Percentiles rank a stretch among this genome's conserved stretches.
phyloP scores from a whole-genome alignment of 176 grass and related monocot species.

The Carex kokanica region DNA sequence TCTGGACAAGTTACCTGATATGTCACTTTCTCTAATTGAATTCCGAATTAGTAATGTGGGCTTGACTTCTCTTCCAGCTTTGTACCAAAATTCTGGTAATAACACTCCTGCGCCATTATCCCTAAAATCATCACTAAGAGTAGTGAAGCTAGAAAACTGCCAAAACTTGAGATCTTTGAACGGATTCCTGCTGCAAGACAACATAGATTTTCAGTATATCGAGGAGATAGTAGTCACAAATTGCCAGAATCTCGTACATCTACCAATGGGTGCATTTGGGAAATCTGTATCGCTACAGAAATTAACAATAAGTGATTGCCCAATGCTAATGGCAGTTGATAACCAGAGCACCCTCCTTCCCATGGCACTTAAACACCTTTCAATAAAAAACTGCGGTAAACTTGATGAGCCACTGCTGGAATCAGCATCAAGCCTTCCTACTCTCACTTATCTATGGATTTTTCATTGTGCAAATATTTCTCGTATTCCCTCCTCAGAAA shows the following conservation, averaged over 20 bases:
- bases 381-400: not conserved
- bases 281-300: conserved; percentile 11
- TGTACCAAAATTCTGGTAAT: too few relatives aligned
- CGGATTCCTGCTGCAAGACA: too few relatives aligned
- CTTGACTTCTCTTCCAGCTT: too few relatives aligned
- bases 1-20: too few relatives aligned
- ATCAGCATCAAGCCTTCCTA: conserved; percentile 20
- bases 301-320: conserved; percentile 21
- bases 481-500: conserved; percentile 16
- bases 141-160: too few relatives aligned
- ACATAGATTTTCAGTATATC: too few relatives aligned
- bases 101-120: too few relatives aligned
- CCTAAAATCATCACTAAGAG: too few relatives aligned
- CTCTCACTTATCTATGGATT: conserved; percentile 15
- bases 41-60: too few relatives aligned
- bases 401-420: conserved; percentile 1
- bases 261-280: not conserved
- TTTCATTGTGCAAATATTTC: not conserved
- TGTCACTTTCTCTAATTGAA: too few relatives aligned
- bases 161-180: too few relatives aligned
- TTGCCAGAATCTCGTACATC: conserved; percentile 3
- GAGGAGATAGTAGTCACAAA: too few relatives aligned
- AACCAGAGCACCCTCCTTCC: not conserved
- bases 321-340: not conserved
- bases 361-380: not conserved